Conservation (phyloP, 2,329 filamentous ascomycete species). For the Chaetomium globosum region DNA sequence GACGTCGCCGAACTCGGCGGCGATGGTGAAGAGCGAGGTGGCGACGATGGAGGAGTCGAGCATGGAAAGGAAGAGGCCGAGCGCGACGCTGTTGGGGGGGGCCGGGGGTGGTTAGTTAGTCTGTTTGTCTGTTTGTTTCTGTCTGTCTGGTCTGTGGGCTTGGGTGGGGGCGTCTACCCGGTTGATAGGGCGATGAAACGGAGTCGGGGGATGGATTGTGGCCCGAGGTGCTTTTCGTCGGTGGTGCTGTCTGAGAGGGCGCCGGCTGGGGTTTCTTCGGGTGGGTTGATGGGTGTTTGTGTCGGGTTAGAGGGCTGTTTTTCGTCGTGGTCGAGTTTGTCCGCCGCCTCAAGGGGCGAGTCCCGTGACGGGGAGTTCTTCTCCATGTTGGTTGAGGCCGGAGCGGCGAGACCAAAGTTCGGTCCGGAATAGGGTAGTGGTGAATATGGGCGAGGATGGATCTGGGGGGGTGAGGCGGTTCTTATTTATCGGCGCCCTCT, state of each 20-base stretch:
- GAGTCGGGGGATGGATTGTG: conserved; percentile 14
- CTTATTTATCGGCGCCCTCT: not conserved
- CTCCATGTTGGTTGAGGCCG: not conserved
- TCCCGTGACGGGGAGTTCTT: not conserved
- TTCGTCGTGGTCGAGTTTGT: not conserved
- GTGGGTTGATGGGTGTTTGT: not conserved
- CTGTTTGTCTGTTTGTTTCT: no score
- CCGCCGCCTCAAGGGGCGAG: not conserved
- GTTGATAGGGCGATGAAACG: conserved; percentile 12
- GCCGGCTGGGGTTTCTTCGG: not conserved
- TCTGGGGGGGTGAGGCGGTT: not conserved
- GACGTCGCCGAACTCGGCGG: conserved; percentile 52
- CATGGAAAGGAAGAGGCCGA: conserved; percentile 60
- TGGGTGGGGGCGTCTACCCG: conserved; percentile 1
- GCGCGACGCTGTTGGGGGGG: conserved; percentile 23
- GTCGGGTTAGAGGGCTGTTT: not conserved
- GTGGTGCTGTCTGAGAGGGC: not conserved
- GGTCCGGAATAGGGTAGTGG: not conserved
- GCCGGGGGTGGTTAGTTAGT: not conserved
- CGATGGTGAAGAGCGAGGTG: conserved; percentile 60
- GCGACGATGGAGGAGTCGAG: conserved; percentile 64
- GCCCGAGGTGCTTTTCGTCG: conserved; percentile 13
- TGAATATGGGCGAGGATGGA: not conserved
- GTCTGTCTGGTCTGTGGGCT: not conserved
- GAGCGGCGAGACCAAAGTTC: not conserved